These are phyloP conservation scores for Aethionema arabicum DNA, from an alignment of 345 rosid genomes.

Conservation along the genomic window DNA sequence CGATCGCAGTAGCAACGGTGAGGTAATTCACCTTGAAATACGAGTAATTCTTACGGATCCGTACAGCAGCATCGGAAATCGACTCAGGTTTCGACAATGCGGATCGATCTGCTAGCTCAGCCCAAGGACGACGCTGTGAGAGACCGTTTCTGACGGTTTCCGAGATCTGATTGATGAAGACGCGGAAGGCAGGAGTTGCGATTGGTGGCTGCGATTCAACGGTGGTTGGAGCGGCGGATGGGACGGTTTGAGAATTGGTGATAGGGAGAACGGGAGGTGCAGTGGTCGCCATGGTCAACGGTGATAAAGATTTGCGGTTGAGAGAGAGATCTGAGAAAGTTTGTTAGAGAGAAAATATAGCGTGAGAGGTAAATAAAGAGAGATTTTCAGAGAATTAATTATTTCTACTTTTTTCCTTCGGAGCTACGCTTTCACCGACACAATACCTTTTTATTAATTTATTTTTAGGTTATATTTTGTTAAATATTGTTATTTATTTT, in stretches of 20 bases:
- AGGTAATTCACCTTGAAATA: conserved; percentile 58
- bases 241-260: conserved; percentile 36
- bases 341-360: conserved; percentile 15
- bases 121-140: conserved; percentile 60
- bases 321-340: conserved; percentile 11
- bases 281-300: conserved; percentile 38
- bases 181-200: conserved; percentile 48
- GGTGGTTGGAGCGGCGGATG: conserved; percentile 38
- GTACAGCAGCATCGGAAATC: conserved; percentile 48
- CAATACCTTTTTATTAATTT: too few species aligned
- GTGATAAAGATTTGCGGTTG: conserved; percentile 22
- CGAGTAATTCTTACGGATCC: conserved; percentile 54
- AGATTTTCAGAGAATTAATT: background rate
- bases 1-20: conserved; percentile 40
- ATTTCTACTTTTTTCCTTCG: too few species aligned
- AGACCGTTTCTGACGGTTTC: conserved; percentile 46
- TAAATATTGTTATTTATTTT: too few species aligned
- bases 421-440: too few species aligned
- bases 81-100: conserved; percentile 59
- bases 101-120: conserved; percentile 51
- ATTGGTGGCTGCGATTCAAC: conserved; percentile 44
- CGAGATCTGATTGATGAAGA: conserved; percentile 39
- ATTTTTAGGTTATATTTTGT: too few species aligned
- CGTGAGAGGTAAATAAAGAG: conserved; percentile 10
- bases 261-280: conserved; percentile 45